Conservation (phyloP, 2,329 filamentous ascomycete genomes). For the Colletotrichum trifolii region DNA sequence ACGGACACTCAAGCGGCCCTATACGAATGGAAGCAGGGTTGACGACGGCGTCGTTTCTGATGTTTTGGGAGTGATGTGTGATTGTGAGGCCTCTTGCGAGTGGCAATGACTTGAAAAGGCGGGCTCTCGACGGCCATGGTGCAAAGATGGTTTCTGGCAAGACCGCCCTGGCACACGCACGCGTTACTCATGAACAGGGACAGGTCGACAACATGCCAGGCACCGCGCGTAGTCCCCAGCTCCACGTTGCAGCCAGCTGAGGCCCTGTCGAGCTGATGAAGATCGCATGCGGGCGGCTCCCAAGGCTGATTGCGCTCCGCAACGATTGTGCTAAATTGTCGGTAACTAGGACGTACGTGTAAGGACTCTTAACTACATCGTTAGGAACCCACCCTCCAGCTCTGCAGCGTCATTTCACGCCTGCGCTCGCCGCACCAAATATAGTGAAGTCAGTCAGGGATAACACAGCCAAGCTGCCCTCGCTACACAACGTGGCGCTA, state of each 20-base stretch:
- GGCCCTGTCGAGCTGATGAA: slow-evolving; percentile 32
- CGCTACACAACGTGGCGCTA: slow-evolving; percentile 20
- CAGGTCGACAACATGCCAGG: slow-evolving; percentile 2
- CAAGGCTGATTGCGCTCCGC: not conserved
- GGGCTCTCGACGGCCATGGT: not conserved
- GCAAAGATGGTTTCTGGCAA: too few species aligned
- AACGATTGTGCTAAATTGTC: too few species aligned
- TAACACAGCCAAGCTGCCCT: too few species aligned
- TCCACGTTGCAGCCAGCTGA: not conserved
- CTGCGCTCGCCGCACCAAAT: too few species aligned
- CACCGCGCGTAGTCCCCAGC: not conserved
- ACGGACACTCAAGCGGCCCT: slow-evolving; percentile 33
- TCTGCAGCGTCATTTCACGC: too few species aligned
- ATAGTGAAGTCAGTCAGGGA: too few species aligned
- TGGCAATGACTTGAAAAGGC: slow-evolving; percentile 11
- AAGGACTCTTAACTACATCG: too few species aligned
- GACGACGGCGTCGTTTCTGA: slow-evolving; percentile 3
- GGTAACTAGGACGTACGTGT: too few species aligned
- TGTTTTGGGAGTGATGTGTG: not conserved
- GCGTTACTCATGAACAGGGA: too few species aligned
- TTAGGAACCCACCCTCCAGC: too few species aligned
- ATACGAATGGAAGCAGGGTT: slow-evolving; percentile 35
- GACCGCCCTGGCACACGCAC: not conserved
- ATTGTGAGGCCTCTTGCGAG: slow-evolving; percentile 30
- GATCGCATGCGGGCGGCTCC: slow-evolving; percentile 4